phyloP scores from a whole-genome alignment of 2,329 filamentous ascomycete genomes.

The Fusarium metavorans region DNA sequence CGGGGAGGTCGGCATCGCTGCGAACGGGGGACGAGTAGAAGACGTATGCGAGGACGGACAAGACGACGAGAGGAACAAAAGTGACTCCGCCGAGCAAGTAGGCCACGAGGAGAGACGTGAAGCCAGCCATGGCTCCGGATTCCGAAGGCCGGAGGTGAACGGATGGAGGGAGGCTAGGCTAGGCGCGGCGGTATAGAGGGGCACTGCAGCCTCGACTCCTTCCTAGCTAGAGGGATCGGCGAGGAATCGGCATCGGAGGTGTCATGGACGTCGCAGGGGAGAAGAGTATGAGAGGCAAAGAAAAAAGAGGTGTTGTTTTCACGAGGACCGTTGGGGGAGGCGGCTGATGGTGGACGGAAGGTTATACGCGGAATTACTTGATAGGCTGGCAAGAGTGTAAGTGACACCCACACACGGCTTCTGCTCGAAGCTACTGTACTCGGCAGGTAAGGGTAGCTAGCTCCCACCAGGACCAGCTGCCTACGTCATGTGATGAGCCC shows the following conservation, averaged over 20 bases:
- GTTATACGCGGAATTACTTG: slow-evolving; percentile 38
- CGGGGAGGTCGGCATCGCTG: slow-evolving; percentile 52
- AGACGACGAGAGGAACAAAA: slow-evolving; percentile 80
- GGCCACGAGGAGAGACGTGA: slow-evolving; percentile 73
- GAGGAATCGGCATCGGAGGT: slow-evolving; percentile 33
- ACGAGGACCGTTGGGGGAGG: slow-evolving; percentile 7
- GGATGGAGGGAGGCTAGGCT: slow-evolving; percentile 19
- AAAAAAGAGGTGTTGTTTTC: slow-evolving; percentile 20
- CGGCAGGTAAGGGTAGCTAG: too few relatives aligned
- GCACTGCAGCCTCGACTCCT: slow-evolving; percentile 34
- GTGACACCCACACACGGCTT: slow-evolving; percentile 22
- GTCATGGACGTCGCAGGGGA: background rate
- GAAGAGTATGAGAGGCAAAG: background rate
- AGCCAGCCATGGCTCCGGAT: slow-evolving; percentile 60
- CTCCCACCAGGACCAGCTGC: background rate
- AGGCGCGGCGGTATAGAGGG: slow-evolving; percentile 24
- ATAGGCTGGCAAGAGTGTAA: slow-evolving; percentile 37
- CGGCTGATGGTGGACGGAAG: slow-evolving; percentile 30
- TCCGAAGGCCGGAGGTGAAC: slow-evolving; percentile 35
- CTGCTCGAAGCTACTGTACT: slow-evolving; percentile 4
- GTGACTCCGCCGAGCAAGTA: slow-evolving; percentile 91
- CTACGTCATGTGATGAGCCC: slow-evolving; percentile 44
- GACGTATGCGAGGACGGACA: slow-evolving; percentile 71
- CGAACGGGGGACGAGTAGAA: slow-evolving; percentile 75
- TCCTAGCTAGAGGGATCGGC: slow-evolving; percentile 23